phyloP scores from a whole-genome alignment of 371 early-diverging fungal genomes.

The Amoeboaphelidium protococcarum region DNA sequence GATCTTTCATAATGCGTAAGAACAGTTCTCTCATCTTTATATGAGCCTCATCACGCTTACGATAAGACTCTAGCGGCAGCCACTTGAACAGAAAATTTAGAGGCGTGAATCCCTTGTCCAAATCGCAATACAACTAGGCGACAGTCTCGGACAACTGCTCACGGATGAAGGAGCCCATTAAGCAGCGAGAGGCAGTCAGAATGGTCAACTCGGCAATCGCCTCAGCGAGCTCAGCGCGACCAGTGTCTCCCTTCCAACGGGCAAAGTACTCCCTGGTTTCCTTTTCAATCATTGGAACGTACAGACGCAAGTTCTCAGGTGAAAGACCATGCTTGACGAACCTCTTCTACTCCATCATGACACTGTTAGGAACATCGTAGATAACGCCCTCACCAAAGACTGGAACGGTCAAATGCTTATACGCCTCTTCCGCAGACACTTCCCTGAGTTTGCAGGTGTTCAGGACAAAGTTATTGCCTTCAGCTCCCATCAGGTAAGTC shows the following conservation, averaged over 20 bases:
- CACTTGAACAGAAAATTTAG: conserved; percentile 70
- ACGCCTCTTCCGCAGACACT: conserved; percentile 80
- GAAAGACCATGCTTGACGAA: conserved; percentile 79
- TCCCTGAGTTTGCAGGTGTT: conserved; percentile 52
- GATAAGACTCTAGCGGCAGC: conserved; percentile 51
- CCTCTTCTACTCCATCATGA: conserved; percentile 90
- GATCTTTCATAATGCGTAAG: conserved; percentile 43
- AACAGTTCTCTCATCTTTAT: conserved; percentile 50
- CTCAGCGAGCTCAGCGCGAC: conserved; percentile 33
- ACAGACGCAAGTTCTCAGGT: conserved; percentile 51
- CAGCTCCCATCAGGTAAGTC: conserved; percentile 61
- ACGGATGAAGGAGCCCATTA: conserved; percentile 31
- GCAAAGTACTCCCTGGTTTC: conserved; percentile 52
- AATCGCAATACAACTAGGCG: conserved; percentile 70
- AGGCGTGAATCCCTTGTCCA: conserved; percentile 81
- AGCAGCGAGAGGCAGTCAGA: conserved; percentile 72
- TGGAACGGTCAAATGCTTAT: conserved; percentile 69
- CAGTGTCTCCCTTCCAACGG: conserved; percentile 22
- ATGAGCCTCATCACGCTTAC: conserved; percentile 61
- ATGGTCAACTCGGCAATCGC: conserved; percentile 73
- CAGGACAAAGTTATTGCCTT: conserved; percentile 86
- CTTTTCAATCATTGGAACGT: conserved; percentile 59
- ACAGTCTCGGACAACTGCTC: conserved; percentile 10
- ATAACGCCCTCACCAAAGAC: conserved; percentile 87
- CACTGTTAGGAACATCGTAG: conserved; percentile 75